Conservation (phyloP, 2,329 filamentous ascomycete species). For the Fusarium liriodendri region DNA sequence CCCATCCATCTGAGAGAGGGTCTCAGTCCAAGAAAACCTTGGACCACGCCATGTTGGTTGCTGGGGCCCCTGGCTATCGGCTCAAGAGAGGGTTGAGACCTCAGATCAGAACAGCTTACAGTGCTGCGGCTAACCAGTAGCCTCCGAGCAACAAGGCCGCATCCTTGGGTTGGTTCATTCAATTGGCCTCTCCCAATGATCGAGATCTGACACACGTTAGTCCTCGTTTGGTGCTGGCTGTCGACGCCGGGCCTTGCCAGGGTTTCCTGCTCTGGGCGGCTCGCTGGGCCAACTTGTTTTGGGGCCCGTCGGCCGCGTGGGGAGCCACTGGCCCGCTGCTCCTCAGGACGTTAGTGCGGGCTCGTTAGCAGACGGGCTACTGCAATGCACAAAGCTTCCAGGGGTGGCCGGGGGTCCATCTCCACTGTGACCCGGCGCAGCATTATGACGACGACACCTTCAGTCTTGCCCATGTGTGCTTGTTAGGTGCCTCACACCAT, state of each 20-base stretch:
- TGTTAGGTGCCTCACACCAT: slow-evolving; percentile 11
- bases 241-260: slow-evolving; percentile 8
- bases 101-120: slow-evolving; percentile 3
- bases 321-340: neutral
- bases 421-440: slow-evolving; percentile 25
- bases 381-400: slow-evolving; percentile 7
- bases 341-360: neutral
- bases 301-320: neutral
- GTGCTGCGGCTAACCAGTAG: slow-evolving; percentile 5
- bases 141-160: slow-evolving; percentile 27
- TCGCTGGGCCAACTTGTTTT: slow-evolving; percentile 8
- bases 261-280: slow-evolving; percentile 20
- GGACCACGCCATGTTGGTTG: slow-evolving; percentile 29
- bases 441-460: slow-evolving; percentile 33
- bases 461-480: neutral
- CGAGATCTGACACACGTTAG: slow-evolving; percentile 38
- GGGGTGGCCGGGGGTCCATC: slow-evolving; percentile 14
- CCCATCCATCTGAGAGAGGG: neutral
- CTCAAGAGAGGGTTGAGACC: neutral
- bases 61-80: slow-evolving; percentile 13
- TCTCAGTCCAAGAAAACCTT: slow-evolving; percentile 16
- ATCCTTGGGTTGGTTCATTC: slow-evolving; percentile 35
- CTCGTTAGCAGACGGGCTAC: neutral
- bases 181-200: slow-evolving; percentile 39
- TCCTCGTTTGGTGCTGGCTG: slow-evolving; percentile 25